phyloP scores from a whole-genome alignment of 129 eudicot genomes.

The Chrysanthemum seticuspe region DNA sequence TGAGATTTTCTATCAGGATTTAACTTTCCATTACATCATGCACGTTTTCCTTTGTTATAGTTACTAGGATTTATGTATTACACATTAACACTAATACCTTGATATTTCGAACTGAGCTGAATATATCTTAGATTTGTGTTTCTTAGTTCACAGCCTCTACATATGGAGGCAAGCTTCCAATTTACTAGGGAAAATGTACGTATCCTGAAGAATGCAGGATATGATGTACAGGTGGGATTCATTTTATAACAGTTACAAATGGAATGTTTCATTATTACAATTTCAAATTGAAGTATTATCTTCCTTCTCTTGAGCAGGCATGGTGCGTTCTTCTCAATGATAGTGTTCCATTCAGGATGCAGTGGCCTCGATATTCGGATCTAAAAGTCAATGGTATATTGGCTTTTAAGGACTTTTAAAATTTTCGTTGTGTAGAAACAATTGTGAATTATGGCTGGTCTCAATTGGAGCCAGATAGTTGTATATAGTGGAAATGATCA shows the following conservation, averaged over 20 bases:
- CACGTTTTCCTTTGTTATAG: too few species aligned
- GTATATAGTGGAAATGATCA: too few species aligned
- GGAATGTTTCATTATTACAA: not conserved
- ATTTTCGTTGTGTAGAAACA: not conserved
- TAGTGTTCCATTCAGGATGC: slow-evolving; percentile 65
- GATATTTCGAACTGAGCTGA: too few species aligned
- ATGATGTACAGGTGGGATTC: slow-evolving; percentile 56
- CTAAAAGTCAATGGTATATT: slow-evolving; percentile 57
- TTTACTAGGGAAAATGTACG: slow-evolving; percentile 45
- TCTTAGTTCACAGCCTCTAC: slow-evolving; percentile 42
- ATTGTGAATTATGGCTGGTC: slow-evolving; percentile 2
- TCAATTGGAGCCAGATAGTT: not conserved
- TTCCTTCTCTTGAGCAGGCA: slow-evolving; percentile 36
- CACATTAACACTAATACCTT: too few species aligned
- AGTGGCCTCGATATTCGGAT: slow-evolving; percentile 65
- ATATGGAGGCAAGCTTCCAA: slow-evolving; percentile 48
- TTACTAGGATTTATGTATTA: too few species aligned
- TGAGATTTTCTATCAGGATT: too few species aligned
- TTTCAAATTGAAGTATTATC: not conserved
- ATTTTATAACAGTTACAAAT: not conserved
- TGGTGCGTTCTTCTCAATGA: slow-evolving; percentile 79
- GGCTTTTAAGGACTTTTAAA: not conserved
- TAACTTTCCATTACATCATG: too few species aligned
- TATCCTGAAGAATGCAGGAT: slow-evolving; percentile 42
- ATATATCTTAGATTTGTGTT: too few species aligned